Evolutionary conservation across 164 flowering plant genomes (phyloP), one percentile per base, ranked within the genome.

Genomic region (Piper betle): DNA sequence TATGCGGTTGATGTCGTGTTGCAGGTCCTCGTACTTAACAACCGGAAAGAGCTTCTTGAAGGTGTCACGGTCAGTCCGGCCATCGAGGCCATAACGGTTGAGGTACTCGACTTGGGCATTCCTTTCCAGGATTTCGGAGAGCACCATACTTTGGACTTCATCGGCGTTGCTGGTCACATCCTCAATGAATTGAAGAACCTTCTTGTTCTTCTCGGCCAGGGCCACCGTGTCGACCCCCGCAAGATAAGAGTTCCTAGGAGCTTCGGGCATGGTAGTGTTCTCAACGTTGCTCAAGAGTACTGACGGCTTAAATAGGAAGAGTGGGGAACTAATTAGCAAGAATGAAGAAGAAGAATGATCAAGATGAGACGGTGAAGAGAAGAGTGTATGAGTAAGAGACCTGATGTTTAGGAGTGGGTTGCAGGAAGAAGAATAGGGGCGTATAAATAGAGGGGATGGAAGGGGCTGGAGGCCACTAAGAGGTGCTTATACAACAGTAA

Each of bases 31-130:
- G 64, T 90, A 90, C 38, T 75, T 74, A 59, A 84, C 77, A 48
- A 87, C 90, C 56, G 97, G 97, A 56, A 87, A 59, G 75, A 72
- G 15, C 57, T 77, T 82, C 77, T 90, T 90, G 82, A 90, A 90
- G 65, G 79, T 73, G 42, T 82, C 85, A 0, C 90, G 73, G 72
- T 90, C 91, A 7, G 84, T 75, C 8, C 71, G 75, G 7, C 88
- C 97, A 37, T 67, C 57, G 15, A 90, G 86, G 57, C 81, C 87
- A 55, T 78, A 76, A 2, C 84, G 73, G 4, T 69, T 71, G 56
- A 90, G 62, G 77, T 90, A 90, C 75, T 90, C 97, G 6, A 83
- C 95, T 48, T 77, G 69, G 65, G 91, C 81, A 70, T 78, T 90
- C 52, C 83, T 68, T 9, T 80, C 65, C 15, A 87, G 82, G 68